Evolutionary conservation across 768 basidiomycete genomes (phyloP).

Genomic region (Hypholoma fasciculare): DNA sequence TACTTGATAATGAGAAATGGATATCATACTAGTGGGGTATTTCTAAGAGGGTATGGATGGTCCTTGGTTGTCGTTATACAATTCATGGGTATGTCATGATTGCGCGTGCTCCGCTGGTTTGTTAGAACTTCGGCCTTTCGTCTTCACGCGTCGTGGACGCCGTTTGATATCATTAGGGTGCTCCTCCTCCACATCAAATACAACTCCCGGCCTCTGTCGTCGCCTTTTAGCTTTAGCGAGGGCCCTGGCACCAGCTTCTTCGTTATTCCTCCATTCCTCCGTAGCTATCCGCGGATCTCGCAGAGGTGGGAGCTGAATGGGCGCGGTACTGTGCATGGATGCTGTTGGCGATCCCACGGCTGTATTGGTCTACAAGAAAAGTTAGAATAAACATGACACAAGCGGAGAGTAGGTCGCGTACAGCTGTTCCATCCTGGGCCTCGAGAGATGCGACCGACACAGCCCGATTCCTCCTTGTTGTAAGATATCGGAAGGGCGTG

Average conservation of each 20-base stretch:
- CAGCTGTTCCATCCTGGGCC: conserved; percentile 78
- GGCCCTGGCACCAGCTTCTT: conserved; percentile 49
- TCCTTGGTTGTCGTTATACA: background rate
- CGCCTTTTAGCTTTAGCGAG: conserved; percentile 36
- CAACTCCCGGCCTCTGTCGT: conserved; percentile 61
- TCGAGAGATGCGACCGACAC: conserved; percentile 77
- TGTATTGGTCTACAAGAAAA: conserved; percentile 55
- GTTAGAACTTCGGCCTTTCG: conserved; percentile 5
- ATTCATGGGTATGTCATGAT: conserved; percentile 1
- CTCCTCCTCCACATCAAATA: conserved; percentile 62
- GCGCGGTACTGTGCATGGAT: conserved; percentile 60
- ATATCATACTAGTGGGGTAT: background rate
- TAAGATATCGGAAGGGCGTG: conserved; percentile 63
- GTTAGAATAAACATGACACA: conserved; percentile 6
- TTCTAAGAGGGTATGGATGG: conserved; percentile 1
- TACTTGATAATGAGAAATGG: background rate
- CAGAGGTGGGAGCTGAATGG: conserved; percentile 53
- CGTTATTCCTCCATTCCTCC: conserved; percentile 68
- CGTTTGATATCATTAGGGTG: conserved; percentile 37
- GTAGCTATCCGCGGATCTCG: conserved; percentile 68
- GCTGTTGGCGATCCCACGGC: conserved; percentile 74
- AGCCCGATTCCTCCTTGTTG: conserved; percentile 58
- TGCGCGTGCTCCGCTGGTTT: background rate
- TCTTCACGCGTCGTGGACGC: conserved; percentile 14
- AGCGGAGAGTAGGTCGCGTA: conserved; percentile 35